phyloP scores from a whole-genome alignment of 176 grass and related monocot species.

The Juncus inflexus region DNA sequence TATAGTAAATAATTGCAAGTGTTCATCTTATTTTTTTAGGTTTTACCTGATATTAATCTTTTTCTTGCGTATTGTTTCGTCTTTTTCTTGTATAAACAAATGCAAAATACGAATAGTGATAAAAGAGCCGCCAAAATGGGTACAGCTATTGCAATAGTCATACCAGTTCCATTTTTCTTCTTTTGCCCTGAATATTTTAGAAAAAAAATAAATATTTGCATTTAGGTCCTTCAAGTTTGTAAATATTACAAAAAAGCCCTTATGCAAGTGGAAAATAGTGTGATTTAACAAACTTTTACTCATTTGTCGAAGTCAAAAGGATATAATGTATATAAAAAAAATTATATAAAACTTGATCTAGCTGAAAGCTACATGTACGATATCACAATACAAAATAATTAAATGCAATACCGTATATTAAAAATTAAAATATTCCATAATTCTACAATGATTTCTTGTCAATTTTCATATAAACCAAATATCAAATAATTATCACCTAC shows the following conservation, averaged over 20 bases:
- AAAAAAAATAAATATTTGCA: not conserved
- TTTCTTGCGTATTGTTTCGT: not conserved
- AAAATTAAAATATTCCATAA: no score
- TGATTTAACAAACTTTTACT: not conserved
- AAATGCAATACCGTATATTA: no score
- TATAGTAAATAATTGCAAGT: not conserved
- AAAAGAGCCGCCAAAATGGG: not conserved
- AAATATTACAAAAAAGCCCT: not conserved
- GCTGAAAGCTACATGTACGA: no score
- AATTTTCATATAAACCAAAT: not conserved
- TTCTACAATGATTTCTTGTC: no score
- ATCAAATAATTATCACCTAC: no score
- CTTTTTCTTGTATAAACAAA: conserved; percentile 18
- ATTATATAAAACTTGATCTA: no score
- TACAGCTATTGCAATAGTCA: not conserved
- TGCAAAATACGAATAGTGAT: not conserved
- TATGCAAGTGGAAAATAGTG: not conserved
- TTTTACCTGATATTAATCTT: conserved; percentile 1
- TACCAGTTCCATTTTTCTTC: conserved; percentile 23
- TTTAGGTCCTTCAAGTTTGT: not conserved
- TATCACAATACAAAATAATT: no score
- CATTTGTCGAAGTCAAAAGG: not conserved
- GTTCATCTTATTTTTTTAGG: not conserved
- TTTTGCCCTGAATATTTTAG: conserved; percentile 27
- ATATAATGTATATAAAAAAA: no score